Evolutionary conservation across 2,329 filamentous ascomycete species (phyloP).

Genomic region (Cladophialophora psammophila): DNA sequence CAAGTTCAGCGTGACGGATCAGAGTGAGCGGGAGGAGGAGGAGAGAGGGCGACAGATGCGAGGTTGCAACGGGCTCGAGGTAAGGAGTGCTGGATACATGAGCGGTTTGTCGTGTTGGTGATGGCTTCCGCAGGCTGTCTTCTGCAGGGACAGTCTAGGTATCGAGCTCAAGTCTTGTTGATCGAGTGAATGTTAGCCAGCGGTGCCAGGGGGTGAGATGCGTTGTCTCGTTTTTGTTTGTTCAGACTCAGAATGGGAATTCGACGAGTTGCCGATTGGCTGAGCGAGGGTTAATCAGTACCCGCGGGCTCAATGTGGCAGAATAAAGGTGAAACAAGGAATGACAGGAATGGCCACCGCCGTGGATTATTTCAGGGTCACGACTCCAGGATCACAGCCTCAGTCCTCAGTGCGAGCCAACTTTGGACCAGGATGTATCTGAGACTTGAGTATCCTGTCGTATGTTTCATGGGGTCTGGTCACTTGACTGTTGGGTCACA

Average conservation of each 20-base stretch:
- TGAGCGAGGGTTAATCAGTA: conserved; percentile 13
- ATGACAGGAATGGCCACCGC: background rate
- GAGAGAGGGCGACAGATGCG: background rate
- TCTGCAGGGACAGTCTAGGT: background rate
- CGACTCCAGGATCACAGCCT: conserved; percentile 18
- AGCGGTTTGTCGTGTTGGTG: conserved; percentile 1
- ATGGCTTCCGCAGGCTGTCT: background rate
- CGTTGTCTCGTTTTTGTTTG: conserved; percentile 25
- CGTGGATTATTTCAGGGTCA: background rate
- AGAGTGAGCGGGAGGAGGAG: conserved; percentile 1
- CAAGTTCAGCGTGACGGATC: background rate
- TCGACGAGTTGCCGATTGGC: conserved; percentile 28
- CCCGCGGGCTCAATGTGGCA: conserved; percentile 23
- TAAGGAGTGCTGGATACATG: background rate
- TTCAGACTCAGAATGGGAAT: conserved; percentile 31
- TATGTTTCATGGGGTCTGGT: background rate
- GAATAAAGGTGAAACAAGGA: conserved; percentile 35
- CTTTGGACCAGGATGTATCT: too few species aligned
- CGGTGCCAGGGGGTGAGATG: conserved; percentile 16
- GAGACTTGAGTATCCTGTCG: background rate
- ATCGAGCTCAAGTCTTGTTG: background rate
- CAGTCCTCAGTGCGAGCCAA: conserved; percentile 1
- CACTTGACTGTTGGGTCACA: background rate
- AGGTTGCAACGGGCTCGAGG: background rate
- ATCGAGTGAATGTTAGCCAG: conserved; percentile 12